A percentile compares a stretch with the other conserved stretches of the same genome.
These are phyloP conservation scores for Collariella sp. DNA, from an alignment of 495 filamentous ascomycete species.

Conservation along the genomic window DNA sequence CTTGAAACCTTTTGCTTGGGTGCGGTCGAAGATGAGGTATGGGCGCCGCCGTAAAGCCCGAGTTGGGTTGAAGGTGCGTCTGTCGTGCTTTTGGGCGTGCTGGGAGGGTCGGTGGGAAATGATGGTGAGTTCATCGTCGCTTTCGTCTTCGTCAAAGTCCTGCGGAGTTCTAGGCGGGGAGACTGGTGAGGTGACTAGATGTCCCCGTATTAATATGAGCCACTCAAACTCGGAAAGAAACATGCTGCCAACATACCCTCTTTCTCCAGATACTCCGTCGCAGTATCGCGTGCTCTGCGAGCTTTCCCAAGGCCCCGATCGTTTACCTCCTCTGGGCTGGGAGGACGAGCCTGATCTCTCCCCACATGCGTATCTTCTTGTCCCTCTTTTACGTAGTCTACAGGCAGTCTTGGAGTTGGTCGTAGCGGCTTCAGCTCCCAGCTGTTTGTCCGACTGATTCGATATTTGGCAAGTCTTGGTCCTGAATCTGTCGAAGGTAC, in stretches of 20 bases:
- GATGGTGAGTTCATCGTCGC: background rate
- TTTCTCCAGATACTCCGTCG: too few species aligned
- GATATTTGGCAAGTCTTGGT: background rate
- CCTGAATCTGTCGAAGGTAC: background rate
- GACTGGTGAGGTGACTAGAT: background rate
- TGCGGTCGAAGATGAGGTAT: slow-evolving; percentile 17
- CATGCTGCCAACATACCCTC: too few species aligned
- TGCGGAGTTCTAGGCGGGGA: background rate
- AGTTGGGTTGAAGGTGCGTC: background rate
- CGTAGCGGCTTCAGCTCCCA: background rate
- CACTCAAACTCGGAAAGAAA: background rate
- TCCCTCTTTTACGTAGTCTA: background rate
- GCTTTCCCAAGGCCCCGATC: too few species aligned
- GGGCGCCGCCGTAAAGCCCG: slow-evolving; percentile 14
- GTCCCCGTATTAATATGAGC: background rate
- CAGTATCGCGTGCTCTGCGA: too few species aligned
- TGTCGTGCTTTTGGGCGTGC: background rate
- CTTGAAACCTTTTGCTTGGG: slow-evolving; percentile 12
- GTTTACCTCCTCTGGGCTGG: background rate
- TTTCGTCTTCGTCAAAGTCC: background rate
- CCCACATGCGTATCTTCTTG: background rate
- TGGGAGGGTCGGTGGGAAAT: background rate
- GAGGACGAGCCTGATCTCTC: background rate
- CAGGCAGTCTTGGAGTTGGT: too few species aligned
- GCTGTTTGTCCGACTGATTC: background rate